Evolutionary conservation across 1,139 yeast genomes (phyloP), one percentile per base, ranked within the genome.

Genomic region (Yamadazyma trypodendri): DNA sequence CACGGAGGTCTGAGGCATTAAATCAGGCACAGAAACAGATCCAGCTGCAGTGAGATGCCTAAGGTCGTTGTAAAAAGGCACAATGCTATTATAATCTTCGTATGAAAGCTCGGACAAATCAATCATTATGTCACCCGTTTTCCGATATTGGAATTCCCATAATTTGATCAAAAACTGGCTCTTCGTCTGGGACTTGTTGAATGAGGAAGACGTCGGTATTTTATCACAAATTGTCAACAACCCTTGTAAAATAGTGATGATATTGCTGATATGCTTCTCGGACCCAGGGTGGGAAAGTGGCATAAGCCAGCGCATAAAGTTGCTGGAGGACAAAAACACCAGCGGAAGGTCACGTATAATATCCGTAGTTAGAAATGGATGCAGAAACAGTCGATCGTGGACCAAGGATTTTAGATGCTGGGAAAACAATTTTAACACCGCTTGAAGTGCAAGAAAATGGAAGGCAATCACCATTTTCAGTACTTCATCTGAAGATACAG

Each of bases 381-480:
- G 31, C 16, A n/a, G n/a, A 21, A 28, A 28, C 23, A 18, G 23
- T 9, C 10, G 14, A 12, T 28, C 31, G 3, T 28, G 10, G 12
- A 28, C 23, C 14, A 28, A 18, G 7, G 34, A 12, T 16, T 51
- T 50, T 28, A 60, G 33, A 34, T 59, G 51, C 8, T 39, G 31
- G 2, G 65, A 52, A 4, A 56, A 34, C 28, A 50, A 45, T 39
- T 64, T 69, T 9, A 64, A 44, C n/a, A 58, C 24, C 29, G 60
- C 51, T 45, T 66, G 72, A 9, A 65, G 42, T 7, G 51, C 37
- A 30, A 66, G 47, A 42, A 65, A 63, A 43, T 65, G 64, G 41
- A 51, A 62, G 9, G 71, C 65, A 24, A 60, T 48, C 6, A 61
- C 46, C 14, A 57, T 40, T 36, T 56, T 63, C 1, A 44, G 38